A percentile compares a stretch with the other conserved stretches of the same genome.
phyloP scores from a whole-genome alignment of 306 rosid genomes.

The Cucurbita pepo region DNA sequence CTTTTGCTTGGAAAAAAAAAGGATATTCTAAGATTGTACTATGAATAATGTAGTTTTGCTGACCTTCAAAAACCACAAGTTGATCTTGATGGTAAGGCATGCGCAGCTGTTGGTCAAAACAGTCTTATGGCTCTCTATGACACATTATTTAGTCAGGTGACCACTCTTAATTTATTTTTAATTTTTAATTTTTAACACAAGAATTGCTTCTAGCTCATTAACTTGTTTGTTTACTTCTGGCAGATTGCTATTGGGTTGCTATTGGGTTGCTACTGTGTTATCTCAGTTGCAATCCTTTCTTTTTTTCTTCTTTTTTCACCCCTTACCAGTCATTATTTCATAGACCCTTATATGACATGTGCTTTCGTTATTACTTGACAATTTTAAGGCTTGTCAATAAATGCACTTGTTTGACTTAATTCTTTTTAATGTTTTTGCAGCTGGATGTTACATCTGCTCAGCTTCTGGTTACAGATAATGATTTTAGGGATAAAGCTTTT shows the following conservation, averaged over 20 bases:
- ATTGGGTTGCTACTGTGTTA: no score
- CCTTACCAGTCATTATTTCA: no score
- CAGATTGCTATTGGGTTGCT: not conserved
- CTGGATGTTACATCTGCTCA: conserved; percentile 90
- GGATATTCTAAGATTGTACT: not conserved
- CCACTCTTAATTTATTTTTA: not conserved
- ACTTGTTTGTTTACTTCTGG: not conserved
- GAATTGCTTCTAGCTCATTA: not conserved
- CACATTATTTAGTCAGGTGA: conserved; percentile 75
- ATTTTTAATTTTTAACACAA: not conserved
- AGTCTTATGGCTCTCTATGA: conserved; percentile 92
- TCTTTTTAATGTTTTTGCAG: conserved; percentile 27
- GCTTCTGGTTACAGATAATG: conserved; percentile 88
- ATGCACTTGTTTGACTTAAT: conserved; percentile 2
- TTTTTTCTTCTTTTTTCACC: no score
- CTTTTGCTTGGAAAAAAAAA: not conserved
- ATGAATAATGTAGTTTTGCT: conserved; percentile 48
- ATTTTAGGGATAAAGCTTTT: conserved; percentile 83
- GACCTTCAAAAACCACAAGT: conserved; percentile 93
- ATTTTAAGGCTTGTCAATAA: not conserved
- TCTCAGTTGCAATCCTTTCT: no score
- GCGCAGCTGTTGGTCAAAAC: conserved; percentile 96
- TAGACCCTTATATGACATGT: no score
- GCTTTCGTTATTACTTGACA: no score
- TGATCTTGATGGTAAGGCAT: conserved; percentile 95